Conservation (phyloP, 345 rosid genomes). For the Melaleuca alternifolia region DNA sequence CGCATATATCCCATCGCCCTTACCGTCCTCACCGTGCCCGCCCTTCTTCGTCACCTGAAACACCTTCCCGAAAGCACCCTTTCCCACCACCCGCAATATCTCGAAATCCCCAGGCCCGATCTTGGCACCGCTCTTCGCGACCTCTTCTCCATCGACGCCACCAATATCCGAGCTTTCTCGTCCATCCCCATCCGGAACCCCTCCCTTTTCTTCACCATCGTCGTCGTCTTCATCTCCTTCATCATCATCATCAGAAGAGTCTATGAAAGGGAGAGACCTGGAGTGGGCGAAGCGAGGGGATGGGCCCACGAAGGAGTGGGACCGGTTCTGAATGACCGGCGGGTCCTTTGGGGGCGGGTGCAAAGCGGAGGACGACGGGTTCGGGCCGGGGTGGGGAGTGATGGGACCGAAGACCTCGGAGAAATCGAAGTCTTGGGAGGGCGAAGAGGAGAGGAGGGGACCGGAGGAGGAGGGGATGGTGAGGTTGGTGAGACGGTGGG, state of each 20-base stretch:
- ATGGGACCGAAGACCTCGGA: slow-evolving; percentile 48
- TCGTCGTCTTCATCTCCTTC: neutral
- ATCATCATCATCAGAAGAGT: slow-evolving; percentile 17
- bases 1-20: slow-evolving; percentile 61
- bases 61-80: slow-evolving; percentile 69
- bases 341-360: slow-evolving; percentile 27
- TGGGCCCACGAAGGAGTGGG: slow-evolving; percentile 72
- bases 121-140: neutral
- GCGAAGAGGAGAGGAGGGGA: neutral
- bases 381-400: slow-evolving; percentile 18
- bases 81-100: slow-evolving; percentile 54
- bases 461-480: slow-evolving; percentile 35
- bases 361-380: slow-evolving; percentile 1
- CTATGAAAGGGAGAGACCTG: slow-evolving; percentile 21
- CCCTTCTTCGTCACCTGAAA: slow-evolving; percentile 47
- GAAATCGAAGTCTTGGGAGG: slow-evolving; percentile 34
- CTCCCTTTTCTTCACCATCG: neutral
- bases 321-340: slow-evolving; percentile 45
- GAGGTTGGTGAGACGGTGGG: slow-evolving; percentile 45
- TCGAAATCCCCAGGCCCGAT: slow-evolving; percentile 56
- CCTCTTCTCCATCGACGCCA: neutral
- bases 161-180: neutral
- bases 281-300: slow-evolving; percentile 56
- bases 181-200: neutral
- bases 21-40: slow-evolving; percentile 4